These are phyloP conservation scores for Triglochin maritima DNA, from an alignment of 106 monocot species.

Conservation along the genomic window DNA sequence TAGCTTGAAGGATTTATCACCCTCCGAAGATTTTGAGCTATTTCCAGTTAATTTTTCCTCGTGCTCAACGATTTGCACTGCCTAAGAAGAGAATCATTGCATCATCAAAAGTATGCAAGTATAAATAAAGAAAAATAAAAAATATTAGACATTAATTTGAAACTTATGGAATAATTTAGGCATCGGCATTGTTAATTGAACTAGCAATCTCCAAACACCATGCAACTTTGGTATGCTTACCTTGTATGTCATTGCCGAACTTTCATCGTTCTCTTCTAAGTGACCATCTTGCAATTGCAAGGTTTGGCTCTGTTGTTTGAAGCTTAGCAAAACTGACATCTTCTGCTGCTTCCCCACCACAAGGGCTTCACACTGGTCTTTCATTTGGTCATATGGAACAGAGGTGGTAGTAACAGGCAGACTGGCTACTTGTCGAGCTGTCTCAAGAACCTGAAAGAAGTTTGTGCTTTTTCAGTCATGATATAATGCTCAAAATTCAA, in stretches of 20 bases:
- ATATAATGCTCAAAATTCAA: not conserved
- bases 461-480: not conserved
- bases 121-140: no score
- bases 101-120: no score
- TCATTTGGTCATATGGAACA: conserved; percentile 91
- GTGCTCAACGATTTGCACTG: conserved; percentile 5
- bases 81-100: conserved; percentile 1
- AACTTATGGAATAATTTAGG: no score
- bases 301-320: conserved; percentile 38
- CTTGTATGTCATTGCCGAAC: not conserved
- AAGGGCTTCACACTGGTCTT: conserved; percentile 87
- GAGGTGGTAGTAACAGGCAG: conserved; percentile 30
- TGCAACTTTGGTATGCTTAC: conserved; percentile 4
- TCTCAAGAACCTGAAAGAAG: conserved; percentile 59
- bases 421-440: conserved; percentile 53
- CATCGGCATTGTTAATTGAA: no score
- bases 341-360: conserved; percentile 84
- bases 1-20: conserved; percentile 62
- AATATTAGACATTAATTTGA: no score
- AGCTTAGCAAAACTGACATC: conserved; percentile 82
- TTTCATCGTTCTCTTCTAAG: conserved; percentile 2
- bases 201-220: not conserved
- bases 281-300: conserved; percentile 2
- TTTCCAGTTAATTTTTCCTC: conserved; percentile 7
- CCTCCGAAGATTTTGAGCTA: conserved; percentile 25